Conservation (phyloP, 768 basidiomycete genomes). For the Lepiota venenata region DNA sequence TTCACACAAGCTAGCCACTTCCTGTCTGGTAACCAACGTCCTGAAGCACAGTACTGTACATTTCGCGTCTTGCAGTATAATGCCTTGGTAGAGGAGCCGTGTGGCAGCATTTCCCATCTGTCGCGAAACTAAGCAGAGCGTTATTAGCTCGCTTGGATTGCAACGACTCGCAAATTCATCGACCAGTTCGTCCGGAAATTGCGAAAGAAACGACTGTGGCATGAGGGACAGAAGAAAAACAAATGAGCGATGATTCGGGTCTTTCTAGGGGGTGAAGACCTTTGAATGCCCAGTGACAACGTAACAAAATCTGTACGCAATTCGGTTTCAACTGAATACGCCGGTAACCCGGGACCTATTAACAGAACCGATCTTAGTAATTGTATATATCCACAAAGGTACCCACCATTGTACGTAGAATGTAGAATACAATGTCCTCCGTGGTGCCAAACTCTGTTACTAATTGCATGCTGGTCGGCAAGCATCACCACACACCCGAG, state of each 20-base stretch:
- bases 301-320: too few relatives aligned
- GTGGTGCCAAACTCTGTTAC: too few relatives aligned
- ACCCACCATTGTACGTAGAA: too few relatives aligned
- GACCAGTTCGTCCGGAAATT: slow-evolving; percentile 15
- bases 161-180: slow-evolving; percentile 14
- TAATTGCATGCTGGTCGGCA: too few relatives aligned
- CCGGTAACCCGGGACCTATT: too few relatives aligned
- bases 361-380: too few relatives aligned
- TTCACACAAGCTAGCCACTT: slow-evolving; percentile 7
- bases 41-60: slow-evolving; percentile 5
- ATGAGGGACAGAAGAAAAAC: not conserved
- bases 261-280: too few relatives aligned
- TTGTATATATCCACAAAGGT: too few relatives aligned
- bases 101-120: slow-evolving; percentile 11
- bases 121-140: slow-evolving; percentile 14
- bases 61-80: slow-evolving; percentile 5
- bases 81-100: slow-evolving; percentile 14
- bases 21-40: not conserved
- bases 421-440: too few relatives aligned
- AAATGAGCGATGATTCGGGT: not conserved
- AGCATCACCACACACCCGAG: too few relatives aligned
- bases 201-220: slow-evolving; percentile 2
- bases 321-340: too few relatives aligned
- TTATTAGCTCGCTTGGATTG: slow-evolving; percentile 8
- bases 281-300: too few relatives aligned